Conservation (phyloP, 2,329 filamentous ascomycete species). For the Eutypella sp. region DNA sequence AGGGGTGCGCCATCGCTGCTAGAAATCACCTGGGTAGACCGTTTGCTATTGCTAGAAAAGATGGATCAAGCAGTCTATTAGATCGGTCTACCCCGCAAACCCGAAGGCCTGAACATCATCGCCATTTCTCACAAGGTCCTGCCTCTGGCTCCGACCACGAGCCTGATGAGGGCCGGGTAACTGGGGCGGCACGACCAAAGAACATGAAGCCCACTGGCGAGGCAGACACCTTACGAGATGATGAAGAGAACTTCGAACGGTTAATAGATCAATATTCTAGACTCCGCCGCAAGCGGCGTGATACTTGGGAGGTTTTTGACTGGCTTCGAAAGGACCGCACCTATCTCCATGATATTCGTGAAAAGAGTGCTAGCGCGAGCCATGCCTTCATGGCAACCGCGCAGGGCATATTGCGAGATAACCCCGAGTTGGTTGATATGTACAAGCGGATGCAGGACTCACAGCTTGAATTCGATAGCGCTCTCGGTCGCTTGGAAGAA, state of each 20-base stretch:
- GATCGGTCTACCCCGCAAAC: background rate
- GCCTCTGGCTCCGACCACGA: background rate
- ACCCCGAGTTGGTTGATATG: slow-evolving; percentile 15
- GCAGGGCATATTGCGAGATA: slow-evolving; percentile 14
- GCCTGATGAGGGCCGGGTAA: background rate
- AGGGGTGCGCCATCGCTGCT: background rate
- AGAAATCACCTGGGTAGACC: background rate
- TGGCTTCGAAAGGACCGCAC: slow-evolving; percentile 14
- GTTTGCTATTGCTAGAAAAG: background rate
- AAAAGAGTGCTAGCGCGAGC: slow-evolving; percentile 19
- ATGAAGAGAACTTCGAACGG: slow-evolving; percentile 8
- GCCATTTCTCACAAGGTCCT: background rate
- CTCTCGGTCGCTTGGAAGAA: slow-evolving; percentile 22
- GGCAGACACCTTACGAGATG: slow-evolving; percentile 1
- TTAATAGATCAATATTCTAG: slow-evolving; percentile 15
- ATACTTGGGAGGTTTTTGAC: slow-evolving; percentile 14
- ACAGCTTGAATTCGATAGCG: slow-evolving; percentile 16
- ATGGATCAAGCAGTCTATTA: background rate
- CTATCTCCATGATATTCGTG: slow-evolving; percentile 17
- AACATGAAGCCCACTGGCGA: background rate
- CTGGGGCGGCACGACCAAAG: background rate
- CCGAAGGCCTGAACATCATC: background rate
- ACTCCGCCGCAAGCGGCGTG: slow-evolving; percentile 13
- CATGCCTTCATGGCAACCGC: slow-evolving; percentile 21
- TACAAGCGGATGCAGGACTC: slow-evolving; percentile 19